Base-by-base conservation (phyloP, 2,329 filamentous ascomycete genomes). In the Myriosclerotinia duriaeana region DNA sequence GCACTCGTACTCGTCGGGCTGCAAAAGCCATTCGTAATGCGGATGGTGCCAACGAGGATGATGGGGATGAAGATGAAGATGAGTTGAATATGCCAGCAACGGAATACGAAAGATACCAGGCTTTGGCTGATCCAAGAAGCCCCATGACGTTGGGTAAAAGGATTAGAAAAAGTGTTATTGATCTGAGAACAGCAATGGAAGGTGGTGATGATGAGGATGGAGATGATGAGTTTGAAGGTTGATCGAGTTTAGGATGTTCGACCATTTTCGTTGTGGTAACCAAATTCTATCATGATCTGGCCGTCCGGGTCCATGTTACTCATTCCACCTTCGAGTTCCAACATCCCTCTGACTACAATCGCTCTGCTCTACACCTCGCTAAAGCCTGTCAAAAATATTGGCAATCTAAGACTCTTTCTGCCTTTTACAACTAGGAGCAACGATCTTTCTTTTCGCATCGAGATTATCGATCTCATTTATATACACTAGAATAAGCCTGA, bases 51-150 rank as follows among this genome's bases (percentile, higher is more conserved):
- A n/a, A 50, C 7, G 58, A 60, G 14, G 69, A 70, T 14, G 70
- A 71, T n/a, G 65, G 69, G 11, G 60, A 68, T 34, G 72, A 72
- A 9, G 67, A 67, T 14, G 64, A 69, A 17, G 64, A 69, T 26
- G 52, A 67, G 36, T 42, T 68, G 20, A 62, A 66, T 20, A 67
- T 71, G 53, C 71, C 72, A 48, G 68, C 58, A 40, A 71, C 69
- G 22, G 74, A 75, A 64, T 76, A 76, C 66, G 74, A 76, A 30
- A 70, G 66, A 11, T 76, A 68, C 46, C 74, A 73, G 50, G 73
- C 72, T 34, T 53, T 74, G 8, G 71, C 69, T 20, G 70, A 68
- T n/a, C 72, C 73, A 20, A 68, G 68, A 6, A 70, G 66, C 58
- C 68, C 68, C 11, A 55, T 72, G 11, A 52, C 66, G 12, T 48